phyloP scores from a whole-genome alignment of 2,329 filamentous ascomycete genomes.

The Ceratocystis cubensis region DNA sequence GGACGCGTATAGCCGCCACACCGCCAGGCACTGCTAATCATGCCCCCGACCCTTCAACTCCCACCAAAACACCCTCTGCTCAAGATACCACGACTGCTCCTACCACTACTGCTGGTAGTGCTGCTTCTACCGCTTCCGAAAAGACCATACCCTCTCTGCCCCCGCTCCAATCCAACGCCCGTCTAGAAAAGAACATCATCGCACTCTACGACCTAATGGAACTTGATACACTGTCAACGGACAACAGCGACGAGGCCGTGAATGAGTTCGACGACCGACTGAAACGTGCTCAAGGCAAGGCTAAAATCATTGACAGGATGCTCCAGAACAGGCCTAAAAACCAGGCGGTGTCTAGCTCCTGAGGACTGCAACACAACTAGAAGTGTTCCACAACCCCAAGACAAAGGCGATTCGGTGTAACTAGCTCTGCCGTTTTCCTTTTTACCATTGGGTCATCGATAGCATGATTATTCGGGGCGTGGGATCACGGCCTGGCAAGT shows the following conservation, averaged over 20 bases:
- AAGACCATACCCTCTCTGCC: conserved; percentile 26
- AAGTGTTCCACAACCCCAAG: too few relatives aligned
- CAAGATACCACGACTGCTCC: background rate
- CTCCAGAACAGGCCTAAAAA: conserved; percentile 30
- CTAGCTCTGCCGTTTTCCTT: background rate
- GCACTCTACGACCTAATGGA: conserved; percentile 68
- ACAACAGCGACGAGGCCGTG: conserved; percentile 80
- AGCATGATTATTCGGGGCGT: background rate
- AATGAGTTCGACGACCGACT: conserved; percentile 83
- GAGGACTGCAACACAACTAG: background rate
- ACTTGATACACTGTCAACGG: conserved; percentile 59
- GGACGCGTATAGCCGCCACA: conserved; percentile 44
- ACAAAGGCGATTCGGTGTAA: too few relatives aligned
- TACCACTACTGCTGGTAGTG: background rate
- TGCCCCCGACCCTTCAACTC: background rate
- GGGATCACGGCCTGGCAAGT: background rate
- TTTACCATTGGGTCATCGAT: conserved; percentile 6
- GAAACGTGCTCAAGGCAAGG: conserved; percentile 70
- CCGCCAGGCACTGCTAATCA: background rate
- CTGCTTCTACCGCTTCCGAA: background rate
- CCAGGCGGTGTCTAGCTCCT: conserved; percentile 19
- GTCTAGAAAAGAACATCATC: conserved; percentile 64
- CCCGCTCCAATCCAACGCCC: conserved; percentile 42
- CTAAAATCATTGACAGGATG: conserved; percentile 71
- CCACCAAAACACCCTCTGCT: background rate